Evolutionary conservation across 768 basidiomycete species (phyloP).

Genomic region (Lepiota venenata): DNA sequence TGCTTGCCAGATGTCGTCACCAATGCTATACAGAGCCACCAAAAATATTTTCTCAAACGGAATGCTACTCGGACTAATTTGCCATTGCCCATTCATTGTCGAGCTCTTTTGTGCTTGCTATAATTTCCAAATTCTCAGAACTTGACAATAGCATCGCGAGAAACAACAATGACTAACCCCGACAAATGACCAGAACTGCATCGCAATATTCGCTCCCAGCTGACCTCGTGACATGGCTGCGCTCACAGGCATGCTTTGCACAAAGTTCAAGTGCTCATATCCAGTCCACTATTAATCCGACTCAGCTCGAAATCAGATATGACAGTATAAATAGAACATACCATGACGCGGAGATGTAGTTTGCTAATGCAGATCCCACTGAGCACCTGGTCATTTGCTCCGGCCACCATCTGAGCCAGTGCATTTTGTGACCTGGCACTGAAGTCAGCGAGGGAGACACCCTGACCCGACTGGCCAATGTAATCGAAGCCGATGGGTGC

Average conservation of each 20-base stretch:
- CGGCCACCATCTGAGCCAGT: slow-evolving; percentile 33
- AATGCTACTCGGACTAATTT: slow-evolving; percentile 30
- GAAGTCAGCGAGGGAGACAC: slow-evolving; percentile 46
- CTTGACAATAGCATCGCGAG: no score
- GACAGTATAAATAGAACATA: slow-evolving; percentile 15
- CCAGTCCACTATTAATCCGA: slow-evolving; percentile 18
- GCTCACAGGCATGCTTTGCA: slow-evolving; percentile 9
- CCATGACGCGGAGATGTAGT: slow-evolving; percentile 36
- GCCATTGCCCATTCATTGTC: slow-evolving; percentile 27
- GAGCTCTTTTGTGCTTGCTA: not conserved
- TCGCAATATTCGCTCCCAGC: slow-evolving; percentile 8
- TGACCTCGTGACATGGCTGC: slow-evolving; percentile 12
- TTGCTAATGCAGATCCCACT: slow-evolving; percentile 27
- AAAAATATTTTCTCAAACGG: slow-evolving; percentile 41
- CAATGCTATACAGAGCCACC: slow-evolving; percentile 37
- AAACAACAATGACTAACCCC: not conserved
- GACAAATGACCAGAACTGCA: slow-evolving; percentile 1
- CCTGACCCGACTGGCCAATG: slow-evolving; percentile 34
- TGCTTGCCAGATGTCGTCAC: slow-evolving; percentile 48
- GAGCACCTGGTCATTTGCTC: slow-evolving; percentile 38
- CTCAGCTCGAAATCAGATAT: not conserved
- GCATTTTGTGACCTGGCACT: slow-evolving; percentile 29
- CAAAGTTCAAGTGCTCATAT: slow-evolving; percentile 12
- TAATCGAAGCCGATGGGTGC: slow-evolving; percentile 36
- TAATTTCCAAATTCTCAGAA: not conserved